Conservation (phyloP, 306 rosid species). For the Pyrus bretschneideri region DNA sequence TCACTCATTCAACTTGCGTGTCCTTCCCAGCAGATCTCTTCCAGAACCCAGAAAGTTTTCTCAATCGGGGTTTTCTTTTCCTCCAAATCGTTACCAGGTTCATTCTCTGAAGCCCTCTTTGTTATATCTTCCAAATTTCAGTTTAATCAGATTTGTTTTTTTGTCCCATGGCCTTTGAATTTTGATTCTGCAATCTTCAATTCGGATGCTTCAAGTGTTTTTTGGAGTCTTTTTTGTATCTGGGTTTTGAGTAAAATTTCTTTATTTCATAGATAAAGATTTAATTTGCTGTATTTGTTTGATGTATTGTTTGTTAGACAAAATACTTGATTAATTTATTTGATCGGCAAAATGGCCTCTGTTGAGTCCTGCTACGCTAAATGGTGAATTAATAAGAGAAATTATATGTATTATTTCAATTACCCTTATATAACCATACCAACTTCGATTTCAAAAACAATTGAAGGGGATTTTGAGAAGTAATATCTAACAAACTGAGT, state of each 20-base stretch:
- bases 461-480: background rate
- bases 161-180: background rate
- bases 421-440: background rate
- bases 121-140: background rate
- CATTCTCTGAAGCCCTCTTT: background rate
- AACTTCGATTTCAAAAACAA: background rate
- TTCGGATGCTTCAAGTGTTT: background rate
- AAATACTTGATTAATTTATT: too few relatives aligned
- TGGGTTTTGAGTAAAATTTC: background rate
- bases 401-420: background rate
- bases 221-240: background rate
- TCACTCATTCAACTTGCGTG: background rate
- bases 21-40: background rate
- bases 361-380: background rate
- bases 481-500: background rate
- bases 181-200: background rate
- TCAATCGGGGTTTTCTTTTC: background rate
- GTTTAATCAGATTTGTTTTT: background rate
- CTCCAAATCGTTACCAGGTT: background rate
- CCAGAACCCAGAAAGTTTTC: background rate
- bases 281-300: background rate
- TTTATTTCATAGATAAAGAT: background rate
- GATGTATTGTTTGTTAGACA: background rate
- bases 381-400: background rate
- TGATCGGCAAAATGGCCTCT: background rate